phyloP scores from a whole-genome alignment of 164 flowering plant species.

The Nelumbo lutea region DNA sequence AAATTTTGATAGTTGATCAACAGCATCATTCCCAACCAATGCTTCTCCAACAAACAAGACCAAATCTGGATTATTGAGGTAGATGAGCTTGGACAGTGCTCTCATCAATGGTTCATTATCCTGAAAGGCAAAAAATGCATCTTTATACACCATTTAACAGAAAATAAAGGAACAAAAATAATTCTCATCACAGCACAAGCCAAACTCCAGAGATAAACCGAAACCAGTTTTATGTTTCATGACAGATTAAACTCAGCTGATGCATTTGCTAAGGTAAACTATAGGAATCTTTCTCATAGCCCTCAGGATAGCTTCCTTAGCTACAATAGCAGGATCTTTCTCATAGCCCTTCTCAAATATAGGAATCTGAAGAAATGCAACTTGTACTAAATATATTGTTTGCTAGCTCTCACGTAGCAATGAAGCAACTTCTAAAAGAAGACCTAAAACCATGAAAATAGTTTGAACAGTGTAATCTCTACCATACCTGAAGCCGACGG shows the following conservation, averaged over 20 bases:
- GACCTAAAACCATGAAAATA: background rate
- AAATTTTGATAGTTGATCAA: conserved; percentile 71
- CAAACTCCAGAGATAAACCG: too few species aligned
- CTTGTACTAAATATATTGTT: background rate
- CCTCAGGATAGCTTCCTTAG: conserved; percentile 78
- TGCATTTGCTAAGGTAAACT: background rate
- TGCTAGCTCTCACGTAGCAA: background rate
- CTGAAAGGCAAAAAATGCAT: conserved; percentile 20
- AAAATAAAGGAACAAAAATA: background rate
- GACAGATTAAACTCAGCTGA: background rate
- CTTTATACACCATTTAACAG: background rate
- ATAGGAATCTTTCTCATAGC: too few species aligned
- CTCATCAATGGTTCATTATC: conserved; percentile 82
- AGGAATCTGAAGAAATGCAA: conserved; percentile 38
- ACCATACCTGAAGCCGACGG: conserved; percentile 65
- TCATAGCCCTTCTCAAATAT: conserved; percentile 87
- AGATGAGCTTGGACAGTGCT: conserved; percentile 64
- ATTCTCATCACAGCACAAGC: background rate
- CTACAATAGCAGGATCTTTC: conserved; percentile 77
- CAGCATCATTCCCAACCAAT: conserved; percentile 78
- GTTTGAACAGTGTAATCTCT: background rate
- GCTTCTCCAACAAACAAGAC: conserved; percentile 83
- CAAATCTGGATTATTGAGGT: conserved; percentile 68
- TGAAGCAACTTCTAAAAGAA: background rate
- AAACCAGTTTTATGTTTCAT: too few species aligned